Evolutionary conservation across 352 stramenopile genomes (phyloP).

Genomic region (Thalassiosira mediterranea): DNA sequence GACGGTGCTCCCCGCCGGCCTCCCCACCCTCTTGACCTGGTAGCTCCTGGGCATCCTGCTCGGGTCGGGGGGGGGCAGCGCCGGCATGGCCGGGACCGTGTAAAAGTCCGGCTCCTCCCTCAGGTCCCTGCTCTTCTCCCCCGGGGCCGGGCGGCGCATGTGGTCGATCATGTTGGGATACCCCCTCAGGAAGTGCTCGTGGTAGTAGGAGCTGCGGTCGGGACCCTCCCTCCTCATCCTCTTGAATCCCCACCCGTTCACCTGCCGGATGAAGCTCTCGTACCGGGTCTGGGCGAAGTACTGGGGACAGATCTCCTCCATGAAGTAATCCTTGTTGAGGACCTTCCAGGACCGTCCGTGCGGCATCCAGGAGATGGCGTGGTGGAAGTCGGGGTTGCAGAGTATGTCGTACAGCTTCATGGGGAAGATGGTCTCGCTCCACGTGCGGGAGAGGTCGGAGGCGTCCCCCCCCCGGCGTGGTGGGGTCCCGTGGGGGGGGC

Average conservation of each 20-base stretch:
- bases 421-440: slow-evolving; percentile 61
- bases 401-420: slow-evolving; percentile 80
- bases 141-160: slow-evolving; percentile 52
- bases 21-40: slow-evolving; percentile 17
- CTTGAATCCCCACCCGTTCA: slow-evolving; percentile 56
- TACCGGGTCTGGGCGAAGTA: slow-evolving; percentile 18
- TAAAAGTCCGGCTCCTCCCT: slow-evolving; percentile 80
- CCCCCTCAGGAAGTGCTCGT: slow-evolving; percentile 72
- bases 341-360: slow-evolving; percentile 69
- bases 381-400: slow-evolving; percentile 65
- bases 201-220: slow-evolving; percentile 63
- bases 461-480: too few species aligned
- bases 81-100: slow-evolving; percentile 49
- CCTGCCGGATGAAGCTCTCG: slow-evolving; percentile 26
- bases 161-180: slow-evolving; percentile 70
- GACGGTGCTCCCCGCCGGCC: slow-evolving; percentile 24
- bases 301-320: neutral
- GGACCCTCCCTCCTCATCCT: slow-evolving; percentile 37
- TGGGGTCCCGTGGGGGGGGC: neutral
- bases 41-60: slow-evolving; percentile 5
- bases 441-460: slow-evolving; percentile 10
- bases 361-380: slow-evolving; percentile 68
- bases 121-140: slow-evolving; percentile 42
- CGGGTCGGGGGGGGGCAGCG: slow-evolving; percentile 12
- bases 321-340: slow-evolving; percentile 50